These are phyloP conservation scores for Lasiodiplodia citricola DNA, from an alignment of 2,329 filamentous ascomycete genomes.

Conservation along the genomic window DNA sequence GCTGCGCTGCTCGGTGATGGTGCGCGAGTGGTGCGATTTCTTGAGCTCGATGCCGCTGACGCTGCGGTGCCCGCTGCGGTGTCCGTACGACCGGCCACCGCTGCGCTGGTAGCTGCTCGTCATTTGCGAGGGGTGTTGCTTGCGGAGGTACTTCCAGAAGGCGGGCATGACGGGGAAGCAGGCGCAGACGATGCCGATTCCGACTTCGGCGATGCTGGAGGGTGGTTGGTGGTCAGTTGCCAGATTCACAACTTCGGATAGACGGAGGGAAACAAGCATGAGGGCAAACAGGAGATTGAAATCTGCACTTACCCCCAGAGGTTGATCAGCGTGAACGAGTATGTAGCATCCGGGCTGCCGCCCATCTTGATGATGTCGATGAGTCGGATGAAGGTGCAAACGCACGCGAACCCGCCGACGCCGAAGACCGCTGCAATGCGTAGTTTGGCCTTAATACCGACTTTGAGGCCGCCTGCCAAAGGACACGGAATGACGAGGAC, in stretches of 20 bases:
- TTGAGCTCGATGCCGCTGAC: conserved; percentile 9
- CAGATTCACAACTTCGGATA: neutral
- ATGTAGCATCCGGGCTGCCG: conserved; percentile 38
- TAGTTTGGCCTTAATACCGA: conserved; percentile 44
- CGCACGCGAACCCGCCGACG: conserved; percentile 46
- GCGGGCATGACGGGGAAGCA: conserved; percentile 28
- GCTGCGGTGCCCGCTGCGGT: neutral
- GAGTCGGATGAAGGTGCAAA: conserved; percentile 46
- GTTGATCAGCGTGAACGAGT: conserved; percentile 44
- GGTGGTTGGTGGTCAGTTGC: neutral
- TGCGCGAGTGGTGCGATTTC: conserved; percentile 4
- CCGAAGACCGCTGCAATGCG: conserved; percentile 46
- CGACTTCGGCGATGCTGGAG: conserved; percentile 30
- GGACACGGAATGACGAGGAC: conserved; percentile 46
- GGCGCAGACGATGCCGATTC: conserved; percentile 29
- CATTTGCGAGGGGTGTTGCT: neutral
- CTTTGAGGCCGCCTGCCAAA: conserved; percentile 47
- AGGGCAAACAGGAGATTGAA: neutral
- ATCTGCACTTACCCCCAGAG: conserved; percentile 44
- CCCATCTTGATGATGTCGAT: conserved; percentile 43
- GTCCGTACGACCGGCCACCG: neutral
- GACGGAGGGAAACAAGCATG: neutral
- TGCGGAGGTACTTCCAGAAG: conserved; percentile 22
- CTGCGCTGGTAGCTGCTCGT: neutral
- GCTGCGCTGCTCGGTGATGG: neutral